Evolutionary conservation across 208 protist species (phyloP).

Genomic region (Leishmania lainsoni): DNA sequence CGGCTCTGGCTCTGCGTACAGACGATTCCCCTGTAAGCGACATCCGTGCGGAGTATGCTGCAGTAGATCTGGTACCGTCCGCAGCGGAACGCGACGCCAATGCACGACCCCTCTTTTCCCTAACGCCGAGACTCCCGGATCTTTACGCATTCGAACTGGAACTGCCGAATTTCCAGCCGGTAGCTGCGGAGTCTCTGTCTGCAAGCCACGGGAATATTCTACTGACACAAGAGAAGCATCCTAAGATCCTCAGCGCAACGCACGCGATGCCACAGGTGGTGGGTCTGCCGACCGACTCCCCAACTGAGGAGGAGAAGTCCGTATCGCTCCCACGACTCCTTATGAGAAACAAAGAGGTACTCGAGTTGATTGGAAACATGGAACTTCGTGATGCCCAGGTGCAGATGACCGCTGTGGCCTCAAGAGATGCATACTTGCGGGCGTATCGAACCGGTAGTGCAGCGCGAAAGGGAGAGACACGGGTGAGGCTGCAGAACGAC

Average conservation of each 20-base stretch:
- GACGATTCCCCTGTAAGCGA: neutral
- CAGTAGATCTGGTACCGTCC: no score
- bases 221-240: neutral
- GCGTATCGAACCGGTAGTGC: slow-evolving; percentile 4
- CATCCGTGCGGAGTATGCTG: neutral
- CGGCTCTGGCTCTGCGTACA: neutral
- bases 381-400: slow-evolving; percentile 11
- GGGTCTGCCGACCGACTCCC: no score
- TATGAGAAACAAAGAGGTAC: slow-evolving; percentile 18
- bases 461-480: neutral
- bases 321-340: slow-evolving; percentile 11
- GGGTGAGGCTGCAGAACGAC: neutral
- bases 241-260: neutral
- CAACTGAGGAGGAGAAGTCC: slow-evolving; percentile 2
- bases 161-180: slow-evolving; percentile 5
- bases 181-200: neutral
- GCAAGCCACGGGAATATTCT: neutral
- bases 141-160: slow-evolving; percentile 75
- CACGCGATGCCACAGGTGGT: neutral
- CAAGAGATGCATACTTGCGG: slow-evolving; percentile 6
- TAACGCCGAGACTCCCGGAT: neutral
- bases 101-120: neutral
- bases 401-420: slow-evolving; percentile 22
- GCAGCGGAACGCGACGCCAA: neutral
- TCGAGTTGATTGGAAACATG: slow-evolving; percentile 38